A percentile compares a stretch with the other conserved stretches of the same genome.
These are phyloP conservation scores for Eucalyptus curtisii DNA, from an alignment of 345 rosid genomes.

Conservation along the genomic window DNA sequence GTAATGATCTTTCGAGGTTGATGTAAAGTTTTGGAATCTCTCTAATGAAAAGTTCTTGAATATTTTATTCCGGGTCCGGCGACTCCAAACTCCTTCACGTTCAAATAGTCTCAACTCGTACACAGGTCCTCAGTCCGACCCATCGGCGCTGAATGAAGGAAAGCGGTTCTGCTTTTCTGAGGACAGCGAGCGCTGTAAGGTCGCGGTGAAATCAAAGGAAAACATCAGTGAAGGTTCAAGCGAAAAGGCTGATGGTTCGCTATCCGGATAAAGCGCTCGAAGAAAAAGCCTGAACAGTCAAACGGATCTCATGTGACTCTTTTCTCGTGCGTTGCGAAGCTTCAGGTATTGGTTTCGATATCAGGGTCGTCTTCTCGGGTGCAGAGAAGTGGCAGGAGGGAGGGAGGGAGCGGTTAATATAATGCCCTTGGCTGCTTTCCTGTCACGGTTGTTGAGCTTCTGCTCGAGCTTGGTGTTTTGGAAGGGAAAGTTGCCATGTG, in stretches of 20 bases:
- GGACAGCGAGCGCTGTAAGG: not conserved
- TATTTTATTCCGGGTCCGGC: not conserved
- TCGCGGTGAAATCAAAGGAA: not conserved
- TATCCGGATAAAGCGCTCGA: not conserved
- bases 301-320: not conserved
- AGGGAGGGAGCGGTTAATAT: not conserved
- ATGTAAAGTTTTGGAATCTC: not conserved
- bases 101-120: not conserved
- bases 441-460: not conserved
- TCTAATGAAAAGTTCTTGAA: not conserved
- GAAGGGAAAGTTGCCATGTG: constrained; percentile 19
- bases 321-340: not conserved
- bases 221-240: not conserved
- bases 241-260: not conserved
- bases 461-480: not conserved
- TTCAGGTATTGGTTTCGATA: not conserved
- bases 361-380: not conserved
- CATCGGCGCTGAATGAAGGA: not conserved
- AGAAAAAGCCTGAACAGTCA: not conserved
- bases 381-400: not conserved
- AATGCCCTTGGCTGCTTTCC: not conserved
- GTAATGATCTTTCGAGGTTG: not conserved
- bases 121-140: not conserved
- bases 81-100: not conserved
- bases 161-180: not conserved